phyloP scores from a whole-genome alignment of 345 rosid genomes.

The Lepidium didymum region DNA sequence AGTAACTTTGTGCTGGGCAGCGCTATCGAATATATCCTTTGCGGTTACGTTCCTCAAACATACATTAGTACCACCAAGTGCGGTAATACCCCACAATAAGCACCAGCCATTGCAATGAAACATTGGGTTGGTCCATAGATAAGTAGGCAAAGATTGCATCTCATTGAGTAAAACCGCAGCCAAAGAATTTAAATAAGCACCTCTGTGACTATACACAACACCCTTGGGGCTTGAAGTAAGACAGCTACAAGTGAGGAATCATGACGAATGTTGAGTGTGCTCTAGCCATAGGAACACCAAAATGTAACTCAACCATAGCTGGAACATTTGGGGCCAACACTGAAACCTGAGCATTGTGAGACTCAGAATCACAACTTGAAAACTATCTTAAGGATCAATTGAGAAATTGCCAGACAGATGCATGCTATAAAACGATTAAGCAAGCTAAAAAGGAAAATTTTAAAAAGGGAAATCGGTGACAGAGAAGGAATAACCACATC shows the following conservation, averaged over 20 bases:
- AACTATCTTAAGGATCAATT: neutral
- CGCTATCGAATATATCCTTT: constrained; percentile 45
- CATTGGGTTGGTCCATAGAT: constrained; percentile 86
- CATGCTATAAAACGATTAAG: neutral
- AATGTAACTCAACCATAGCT: constrained; percentile 80
- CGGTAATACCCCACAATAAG: constrained; percentile 75
- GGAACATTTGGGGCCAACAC: constrained; percentile 67
- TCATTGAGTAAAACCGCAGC: constrained; percentile 48
- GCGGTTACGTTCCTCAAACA: constrained; percentile 62
- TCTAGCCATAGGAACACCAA: constrained; percentile 79
- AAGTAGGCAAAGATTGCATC: constrained; percentile 50
- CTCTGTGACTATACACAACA: constrained; percentile 82
- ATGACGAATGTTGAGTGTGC: constrained; percentile 71
- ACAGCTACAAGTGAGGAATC: constrained; percentile 55
- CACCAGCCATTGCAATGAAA: constrained; percentile 99
- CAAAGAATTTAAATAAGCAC: constrained; percentile 71
- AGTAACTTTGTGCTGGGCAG: constrained; percentile 52
- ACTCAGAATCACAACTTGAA: neutral
- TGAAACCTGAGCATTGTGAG: constrained; percentile 39
- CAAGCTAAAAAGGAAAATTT: too few species aligned
- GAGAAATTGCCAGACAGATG: neutral
- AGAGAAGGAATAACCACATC: constrained; percentile 42
- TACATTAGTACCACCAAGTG: constrained; percentile 69
- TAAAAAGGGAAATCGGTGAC: neutral
- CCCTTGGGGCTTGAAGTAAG: constrained; percentile 71